Conservation (phyloP, 2,329 filamentous ascomycete genomes). For the Fusarium odoratissimum region DNA sequence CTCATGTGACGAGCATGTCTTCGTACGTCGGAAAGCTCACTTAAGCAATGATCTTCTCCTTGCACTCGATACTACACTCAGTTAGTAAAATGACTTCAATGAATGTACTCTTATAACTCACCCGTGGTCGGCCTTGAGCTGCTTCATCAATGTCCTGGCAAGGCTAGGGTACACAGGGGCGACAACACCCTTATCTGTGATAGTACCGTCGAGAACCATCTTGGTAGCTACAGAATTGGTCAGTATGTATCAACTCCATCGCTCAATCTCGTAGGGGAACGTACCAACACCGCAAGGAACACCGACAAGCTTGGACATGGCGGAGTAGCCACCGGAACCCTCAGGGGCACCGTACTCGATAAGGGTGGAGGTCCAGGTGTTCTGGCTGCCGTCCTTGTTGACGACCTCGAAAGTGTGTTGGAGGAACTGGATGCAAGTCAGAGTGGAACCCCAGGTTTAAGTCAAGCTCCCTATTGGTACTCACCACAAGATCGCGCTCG, state of each 20-base stretch:
- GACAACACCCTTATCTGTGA: conserved; percentile 78
- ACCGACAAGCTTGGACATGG: conserved; percentile 87
- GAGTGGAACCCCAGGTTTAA: not conserved
- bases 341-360: conserved; percentile 83
- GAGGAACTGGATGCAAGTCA: conserved; percentile 47
- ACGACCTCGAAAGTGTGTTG: conserved; percentile 72
- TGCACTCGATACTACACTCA: conserved; percentile 19
- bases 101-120: not conserved
- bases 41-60: conserved; percentile 34
- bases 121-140: conserved; percentile 81
- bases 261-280: not conserved
- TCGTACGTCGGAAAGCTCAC: not conserved
- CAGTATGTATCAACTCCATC: not conserved
- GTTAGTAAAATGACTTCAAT: not conserved
- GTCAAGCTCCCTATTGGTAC: not conserved
- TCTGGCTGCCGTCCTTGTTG: conserved; percentile 73
- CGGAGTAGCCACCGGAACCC: conserved; percentile 80
- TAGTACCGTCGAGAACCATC: conserved; percentile 80
- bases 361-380: conserved; percentile 84
- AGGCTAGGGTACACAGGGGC: conserved; percentile 81
- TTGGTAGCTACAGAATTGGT: conserved; percentile 64
- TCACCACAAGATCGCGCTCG: conserved; percentile 70
- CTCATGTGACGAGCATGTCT: not conserved
- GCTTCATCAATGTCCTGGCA: conserved; percentile 78
- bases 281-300: conserved; percentile 64